Evolutionary conservation across 2,329 filamentous ascomycete species (phyloP).

Genomic region (Boeremia lycopersici): DNA sequence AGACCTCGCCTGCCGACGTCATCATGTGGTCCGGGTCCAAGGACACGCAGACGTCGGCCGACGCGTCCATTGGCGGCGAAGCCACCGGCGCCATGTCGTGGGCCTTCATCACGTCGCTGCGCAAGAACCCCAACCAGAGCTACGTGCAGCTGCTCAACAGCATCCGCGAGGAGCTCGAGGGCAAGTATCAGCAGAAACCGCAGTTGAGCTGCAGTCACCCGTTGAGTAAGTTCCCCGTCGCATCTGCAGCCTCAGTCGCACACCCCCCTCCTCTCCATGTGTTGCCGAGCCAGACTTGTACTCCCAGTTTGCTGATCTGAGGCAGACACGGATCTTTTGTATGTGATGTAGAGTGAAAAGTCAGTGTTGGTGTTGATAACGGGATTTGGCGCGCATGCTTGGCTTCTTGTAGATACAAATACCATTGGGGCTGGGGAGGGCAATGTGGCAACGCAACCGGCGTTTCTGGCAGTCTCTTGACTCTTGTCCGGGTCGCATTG

Average conservation of each 20-base stretch:
- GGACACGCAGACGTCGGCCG: conserved; percentile 92
- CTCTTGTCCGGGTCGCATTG: too few relatives aligned
- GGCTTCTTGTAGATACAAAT: conserved; percentile 2
- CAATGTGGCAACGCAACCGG: too few relatives aligned
- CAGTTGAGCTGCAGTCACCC: conserved; percentile 97
- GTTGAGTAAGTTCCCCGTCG: conserved; percentile 68
- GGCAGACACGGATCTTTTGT: conserved; percentile 26
- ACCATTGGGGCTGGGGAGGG: too few relatives aligned
- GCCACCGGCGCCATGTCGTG: conserved; percentile 98
- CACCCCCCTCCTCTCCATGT: not conserved
- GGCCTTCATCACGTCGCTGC: conserved; percentile 90
- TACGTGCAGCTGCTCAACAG: conserved; percentile 96
- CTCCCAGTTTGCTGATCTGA: conserved; percentile 3
- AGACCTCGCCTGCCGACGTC: conserved; percentile 93
- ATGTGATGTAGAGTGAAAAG: conserved; percentile 22
- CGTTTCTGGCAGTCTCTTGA: too few relatives aligned
- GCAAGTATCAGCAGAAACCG: conserved; percentile 92
- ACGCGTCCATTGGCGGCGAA: conserved; percentile 84
- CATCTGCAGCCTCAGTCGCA: not conserved
- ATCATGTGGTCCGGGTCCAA: conserved; percentile 98
- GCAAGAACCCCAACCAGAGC: conserved; percentile 92
- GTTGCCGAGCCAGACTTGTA: not conserved
- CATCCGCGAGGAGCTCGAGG: conserved; percentile 85
- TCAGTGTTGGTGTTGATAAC: not conserved
- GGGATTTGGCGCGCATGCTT: not conserved